Evolutionary conservation across 2,329 filamentous ascomycete genomes (phyloP), one percentile per base, ranked within the genome.

Genomic region (Trichocomaceae sp.): DNA sequence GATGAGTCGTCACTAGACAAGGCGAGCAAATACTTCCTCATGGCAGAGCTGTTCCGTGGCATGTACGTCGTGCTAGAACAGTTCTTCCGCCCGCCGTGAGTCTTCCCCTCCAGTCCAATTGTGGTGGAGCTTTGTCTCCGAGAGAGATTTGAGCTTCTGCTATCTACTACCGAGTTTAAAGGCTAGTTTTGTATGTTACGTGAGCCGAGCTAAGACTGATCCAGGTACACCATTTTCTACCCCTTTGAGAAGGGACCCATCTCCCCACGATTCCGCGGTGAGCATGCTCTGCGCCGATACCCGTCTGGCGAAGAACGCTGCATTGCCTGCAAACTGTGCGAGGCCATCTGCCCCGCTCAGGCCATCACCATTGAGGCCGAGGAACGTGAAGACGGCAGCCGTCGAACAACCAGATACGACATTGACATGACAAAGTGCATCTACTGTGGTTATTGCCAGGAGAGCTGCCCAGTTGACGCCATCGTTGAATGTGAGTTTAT

Each of bases 381-480:
- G 75, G 93, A 99, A 80, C 90, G 93, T 70, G 89, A 88, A 69
- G 93, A 99, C 68, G 93, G 93, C 60, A 95, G 89, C 69, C 85
- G 93, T 75, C 85, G 93, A 70, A 99, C 93, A 50, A 96, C 92
- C 57, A 85, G 92, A 71, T 99, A 99, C 77, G 93, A 99, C 73
- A 96, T 99, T 70, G 93, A 99, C 77, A 99, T 99, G 93, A 97
- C 93, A 69, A 99, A 99, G 82, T 99, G 93, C 79, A 99, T 99
- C 76, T 99, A 97, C 84, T 97, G 93, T 74, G 93, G 93, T 50
- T 95, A 95, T 79, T 97, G 93, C 83, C 92, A 96, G 79, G 93
- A 99, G 80, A 95, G 89, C 62, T 99, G 93, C 78, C 93, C 93
- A 45, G 93, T 99, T 54, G 93, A 99, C 76, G 93, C 93, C 57